Base-by-base conservation (phyloP, 495 filamentous ascomycete species). In the Bathelium albidoporum region DNA sequence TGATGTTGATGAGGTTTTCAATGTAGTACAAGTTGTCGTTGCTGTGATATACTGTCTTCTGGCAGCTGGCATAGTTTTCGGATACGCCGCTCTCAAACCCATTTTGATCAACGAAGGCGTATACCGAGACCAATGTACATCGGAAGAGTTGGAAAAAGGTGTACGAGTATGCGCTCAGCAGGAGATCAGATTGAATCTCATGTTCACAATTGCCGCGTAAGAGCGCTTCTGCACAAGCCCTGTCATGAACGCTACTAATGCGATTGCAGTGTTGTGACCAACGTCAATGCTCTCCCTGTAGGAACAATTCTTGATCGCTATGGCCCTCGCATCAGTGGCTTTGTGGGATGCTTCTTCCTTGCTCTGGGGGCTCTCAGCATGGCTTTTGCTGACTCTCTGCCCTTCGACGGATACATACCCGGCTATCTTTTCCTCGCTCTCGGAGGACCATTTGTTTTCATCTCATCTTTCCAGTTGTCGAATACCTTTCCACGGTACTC, bases 381-480 rank as follows among this genome's bases (percentile, higher is more conserved):
- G 73, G 87, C 85, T 2, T 86, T 89, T 63, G 89, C 89, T 29
- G 79, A 79, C 55, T 70, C 81, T 34, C 71, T 85, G 5, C 72
- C 86, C 9, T 83, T 87, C 62, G 89, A 94, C 73, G 88, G 78
- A 5, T 90, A 91, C 71, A 84, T 91, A 7, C 79, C 83, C 11
- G 89, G 89, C 16, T 96, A 95, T 71, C 77, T 94, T 9, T 84
- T 92, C 61, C 78, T 96, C 2, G 88, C 91, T 0, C 76, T 96
- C 12, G 92, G 90, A 29, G 91, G 91, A 0, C 90, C 91, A 0
- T 96, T 95, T 69, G 83, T 91, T 29, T 96, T 93, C 76, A 95
- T 96, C 63, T 85, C 88, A 16, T 90, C 86, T 1, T 96, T 96
- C 76, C 92, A 96, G 66, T 81, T 96, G n/a, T 91, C 88, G 49